These are phyloP conservation scores for Zasmidium cellare DNA, from an alignment of 2,329 filamentous ascomycete genomes.

Conservation along the genomic window DNA sequence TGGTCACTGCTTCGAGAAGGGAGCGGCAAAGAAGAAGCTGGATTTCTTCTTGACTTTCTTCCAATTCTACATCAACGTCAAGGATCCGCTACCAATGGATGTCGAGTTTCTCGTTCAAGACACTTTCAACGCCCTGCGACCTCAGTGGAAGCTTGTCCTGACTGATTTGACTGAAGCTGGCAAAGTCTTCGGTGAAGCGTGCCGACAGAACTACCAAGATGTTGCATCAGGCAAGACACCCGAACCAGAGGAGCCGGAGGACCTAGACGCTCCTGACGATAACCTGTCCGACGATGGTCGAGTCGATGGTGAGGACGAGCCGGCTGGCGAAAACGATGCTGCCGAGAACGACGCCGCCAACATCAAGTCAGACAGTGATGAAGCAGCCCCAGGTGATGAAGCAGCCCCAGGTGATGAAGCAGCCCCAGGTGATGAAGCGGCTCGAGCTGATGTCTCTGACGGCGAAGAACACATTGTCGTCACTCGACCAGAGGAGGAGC, in stretches of 20 bases:
- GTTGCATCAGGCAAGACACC: slow-evolving; percentile 67
- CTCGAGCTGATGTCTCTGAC: slow-evolving; percentile 53
- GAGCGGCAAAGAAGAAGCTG: slow-evolving; percentile 90
- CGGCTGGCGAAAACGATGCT: slow-evolving; percentile 46
- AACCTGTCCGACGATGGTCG: slow-evolving; percentile 73
- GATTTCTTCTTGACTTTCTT: slow-evolving; percentile 98
- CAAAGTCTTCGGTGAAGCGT: slow-evolving; percentile 80
- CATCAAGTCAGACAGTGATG: slow-evolving; percentile 56
- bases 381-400: slow-evolving; percentile 36
- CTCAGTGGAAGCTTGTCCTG: slow-evolving; percentile 83
- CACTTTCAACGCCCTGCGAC: slow-evolving; percentile 78
- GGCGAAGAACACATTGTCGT: slow-evolving; percentile 88
- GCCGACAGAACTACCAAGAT: slow-evolving; percentile 84
- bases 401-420: slow-evolving; percentile 47
- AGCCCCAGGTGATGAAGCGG: slow-evolving; percentile 42
- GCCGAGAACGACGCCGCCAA: slow-evolving; percentile 39
- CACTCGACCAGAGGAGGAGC: slow-evolving; percentile 82
- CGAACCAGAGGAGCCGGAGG: slow-evolving; percentile 67
- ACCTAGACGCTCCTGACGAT: slow-evolving; percentile 33
- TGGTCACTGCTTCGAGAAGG: slow-evolving; percentile 92
- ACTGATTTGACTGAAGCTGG: slow-evolving; percentile 79
- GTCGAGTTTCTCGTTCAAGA: slow-evolving; percentile 96
- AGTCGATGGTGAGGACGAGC: slow-evolving; percentile 63
- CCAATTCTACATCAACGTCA: slow-evolving; percentile 93
- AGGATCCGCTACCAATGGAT: slow-evolving; percentile 89